Evolutionary conservation across 2,329 filamentous ascomycete genomes (phyloP), one percentile per base, ranked within the genome.

Genomic region (Fusarium continuum): DNA sequence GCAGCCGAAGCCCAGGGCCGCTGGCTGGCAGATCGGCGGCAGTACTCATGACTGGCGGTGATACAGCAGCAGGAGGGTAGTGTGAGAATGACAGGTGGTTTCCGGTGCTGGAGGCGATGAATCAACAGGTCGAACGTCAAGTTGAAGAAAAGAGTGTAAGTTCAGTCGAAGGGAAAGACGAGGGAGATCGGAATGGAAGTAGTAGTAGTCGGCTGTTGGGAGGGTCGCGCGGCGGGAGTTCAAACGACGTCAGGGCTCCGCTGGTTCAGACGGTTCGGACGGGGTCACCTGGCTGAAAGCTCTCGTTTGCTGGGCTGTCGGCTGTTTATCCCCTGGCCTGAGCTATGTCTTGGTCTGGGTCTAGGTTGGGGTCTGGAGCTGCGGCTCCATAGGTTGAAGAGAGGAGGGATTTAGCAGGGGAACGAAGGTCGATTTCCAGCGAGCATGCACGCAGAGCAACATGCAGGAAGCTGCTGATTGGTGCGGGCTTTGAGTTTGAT

Each of bases 191-290:
- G 59, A 46, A 58, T 45, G 51, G 47, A 45, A 62, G 48, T 62
- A 52, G 43, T 35, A 51, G 43, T 19, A 32, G 44, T 56, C 55
- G 55, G 54, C 45, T 67, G 56, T 65, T 67, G 50, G 56, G 64
- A 58, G 45, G 38, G 46, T 34, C 34, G 35, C 35, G 49, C 23
- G 23, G 45, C 38, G 38, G 45, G 35, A 45, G 52, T 41, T 63
- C 32, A 61, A 55, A 54, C 68, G 67, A 73, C 67, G 69, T 72
- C 70, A 73, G 65, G 70, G 70, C 70, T 67, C 70, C 70, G 67
- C 70, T 32, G 32, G 29, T 54, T 47, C n/a, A 50, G 48, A 55
- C 46, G 40, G 47, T 47, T 49, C 32, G 43, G 41, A 55, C 11
- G 40, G 54, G 64, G 63, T 54, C 62, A 54, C 57, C 48, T 63